Base-by-base conservation (phyloP, 768 basidiomycete genomes). In the Kondoa subrosea region DNA sequence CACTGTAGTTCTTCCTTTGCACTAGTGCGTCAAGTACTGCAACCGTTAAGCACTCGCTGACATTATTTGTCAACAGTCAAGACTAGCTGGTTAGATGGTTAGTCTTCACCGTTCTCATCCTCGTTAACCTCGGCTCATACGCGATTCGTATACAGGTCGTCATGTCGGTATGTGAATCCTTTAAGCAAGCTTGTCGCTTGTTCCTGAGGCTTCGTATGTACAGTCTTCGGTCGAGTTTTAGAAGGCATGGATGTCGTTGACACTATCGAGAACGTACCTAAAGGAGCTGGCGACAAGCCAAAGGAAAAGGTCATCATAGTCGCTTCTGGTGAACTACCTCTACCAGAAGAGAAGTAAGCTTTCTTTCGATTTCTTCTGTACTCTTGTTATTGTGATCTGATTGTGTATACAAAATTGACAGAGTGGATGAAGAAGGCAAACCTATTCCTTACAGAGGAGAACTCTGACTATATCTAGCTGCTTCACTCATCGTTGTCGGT, bases 211-310 rank as follows among this genome's bases (percentile, higher is more conserved):
- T 68, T 4, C 16, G 3, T n/a, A 33, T 8, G 8, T 64, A 82
- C 77, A 3, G 92, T 96, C 50, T 95, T 96, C 71, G 93, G 93
- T 65, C 85, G 84, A 72, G 88, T 96, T 64, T 69, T 95, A 34
- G 89, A 95, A 68, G 93, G 93, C 61, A 88, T 93, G 88, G 87
- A 92, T 70, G 79, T 97, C 67, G 81, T 97, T 40, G 75, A 80
- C 68, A 77, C 78, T 12, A 90, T 97, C 67, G 88, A 74, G 71
- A 66, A 65, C 25, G 60, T 67, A 60, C 74, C 83, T 32, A 96
- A 88, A 75, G 84, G 82, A 64, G 25, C 77, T 34, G 81, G 80
- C 69, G 89, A 96, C 78, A 85, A 83, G 67, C 95, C 95, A 25
- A 67, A 75, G 27, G 82, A 86, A 70, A 85, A 90, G 68, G 84